Conservation (phyloP, 441 rosid genomes). For the Pelargonium fulgidum region DNA sequence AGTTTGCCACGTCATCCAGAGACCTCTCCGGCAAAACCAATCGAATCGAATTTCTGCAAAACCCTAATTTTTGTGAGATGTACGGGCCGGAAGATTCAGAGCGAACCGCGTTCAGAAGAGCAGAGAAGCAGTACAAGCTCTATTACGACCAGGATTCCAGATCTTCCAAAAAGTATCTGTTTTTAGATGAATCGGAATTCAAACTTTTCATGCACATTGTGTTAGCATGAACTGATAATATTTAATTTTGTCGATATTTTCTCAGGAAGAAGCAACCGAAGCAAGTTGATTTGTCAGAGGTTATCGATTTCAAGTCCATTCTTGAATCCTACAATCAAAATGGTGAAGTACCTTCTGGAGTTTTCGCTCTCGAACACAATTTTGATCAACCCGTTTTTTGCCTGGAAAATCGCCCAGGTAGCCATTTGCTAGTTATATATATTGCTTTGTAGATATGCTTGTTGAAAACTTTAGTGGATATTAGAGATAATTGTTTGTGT, state of each 20-base stretch:
- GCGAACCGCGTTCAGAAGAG: slow-evolving; percentile 65
- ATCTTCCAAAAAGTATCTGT: slow-evolving; percentile 50
- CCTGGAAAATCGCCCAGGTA: slow-evolving; percentile 68
- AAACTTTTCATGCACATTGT: not conserved
- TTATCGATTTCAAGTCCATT: slow-evolving; percentile 55
- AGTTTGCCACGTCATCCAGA: not conserved
- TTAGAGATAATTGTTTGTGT: not conserved
- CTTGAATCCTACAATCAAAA: slow-evolving; percentile 33
- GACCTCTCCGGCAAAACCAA: not conserved
- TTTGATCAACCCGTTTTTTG: slow-evolving; percentile 42
- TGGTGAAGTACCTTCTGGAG: slow-evolving; percentile 46
- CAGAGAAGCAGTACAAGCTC: slow-evolving; percentile 88
- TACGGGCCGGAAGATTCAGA: slow-evolving; percentile 51
- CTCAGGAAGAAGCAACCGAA: slow-evolving; percentile 68
- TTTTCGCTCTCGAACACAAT: slow-evolving; percentile 26
- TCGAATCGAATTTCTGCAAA: slow-evolving; percentile 6
- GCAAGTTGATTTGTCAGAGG: slow-evolving; percentile 61
- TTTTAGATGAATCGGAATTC: slow-evolving; percentile 9
- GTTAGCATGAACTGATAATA: not conserved
- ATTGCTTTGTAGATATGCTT: not conserved
- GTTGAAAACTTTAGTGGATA: not conserved
- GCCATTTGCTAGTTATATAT: not conserved
- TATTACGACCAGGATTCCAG: slow-evolving; percentile 50
- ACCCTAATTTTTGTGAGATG: slow-evolving; percentile 35
- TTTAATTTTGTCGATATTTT: not conserved